Evolutionary conservation across 1,284 basidiomycete species (phyloP), one percentile per base, ranked within the genome.

Genomic region (Cutaneotrichosporon sp.): DNA sequence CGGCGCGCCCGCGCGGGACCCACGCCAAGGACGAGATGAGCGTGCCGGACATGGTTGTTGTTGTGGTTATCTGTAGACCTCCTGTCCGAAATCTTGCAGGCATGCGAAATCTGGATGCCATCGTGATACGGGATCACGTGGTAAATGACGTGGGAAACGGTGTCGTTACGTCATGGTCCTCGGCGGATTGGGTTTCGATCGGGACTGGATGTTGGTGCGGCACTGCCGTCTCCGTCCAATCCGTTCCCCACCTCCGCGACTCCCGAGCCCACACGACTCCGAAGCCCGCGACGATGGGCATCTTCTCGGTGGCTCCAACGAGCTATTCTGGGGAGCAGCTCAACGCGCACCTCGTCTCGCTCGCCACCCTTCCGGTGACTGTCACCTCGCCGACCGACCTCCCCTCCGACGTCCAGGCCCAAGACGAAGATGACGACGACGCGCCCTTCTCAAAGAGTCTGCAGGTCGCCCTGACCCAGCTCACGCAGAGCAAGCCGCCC

Each of bases 1-100:
- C 83, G 20, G 93, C 83, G 25, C 87, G 85, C 11, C 95, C 95
- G 62, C 91, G 86, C 66, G 87, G 88, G 43, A 98, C 89, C 95
- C 95, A 86, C 31, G 80, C 76, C 2, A 84, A 74, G 51, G 84
- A 81, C 29, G 84, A 85, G 67, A 86, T 85, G 54, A 84, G 76
- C 54, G 78, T 79, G 33, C 74, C 75, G 10, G 79, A 79, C 79
- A 80, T 80, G 47, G n/a, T 58, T 24, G 46, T 38, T 49, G 46
- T 25, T 57, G 25, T 57, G 38, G 46, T n/a, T 49, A 14, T 47
- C 16, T 13, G 4, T 22, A 5, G 10, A 16, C 27, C n/a, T 4
- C 22, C 8, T 42, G 42, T 45, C 43, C 33, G 56, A 57, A 50
- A 50, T 57, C 56, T 57, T 49, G 56, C 24, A 29, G 22, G 11